Evolutionary conservation across 306 rosid species (phyloP), one percentile per base, ranked within the genome.

Genomic region (Parietaria judaica): DNA sequence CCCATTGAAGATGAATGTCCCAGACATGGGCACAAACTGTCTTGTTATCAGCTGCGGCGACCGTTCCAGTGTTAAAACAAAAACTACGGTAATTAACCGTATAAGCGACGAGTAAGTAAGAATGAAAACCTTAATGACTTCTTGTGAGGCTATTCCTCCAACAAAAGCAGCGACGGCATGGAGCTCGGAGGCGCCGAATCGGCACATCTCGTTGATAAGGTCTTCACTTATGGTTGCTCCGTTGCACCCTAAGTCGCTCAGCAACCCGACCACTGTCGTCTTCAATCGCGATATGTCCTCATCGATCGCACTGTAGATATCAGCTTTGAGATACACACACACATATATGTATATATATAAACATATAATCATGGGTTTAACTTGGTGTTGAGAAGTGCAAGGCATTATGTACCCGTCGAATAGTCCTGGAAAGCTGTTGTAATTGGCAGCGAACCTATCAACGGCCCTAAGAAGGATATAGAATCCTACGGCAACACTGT

Each of bases 101-200:
- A 37, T 3, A 52, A 17, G 56, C 16, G 36, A 56, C 16, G 36
- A 34, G 13, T 31, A 39, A 60, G 66, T 48, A 41, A 49, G 63
- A 73, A 60, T 38, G 1, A 61, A 67, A 57, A 88, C 99, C 96
- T 92, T 92, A 75, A 92, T 92, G 63, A 84, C 90, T 88, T 92
- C 99, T 75, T 92, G 96, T 0, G 99, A 92, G 54, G 96, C 95
- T 68, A 88, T 80, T 72, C 99, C 99, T 66, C 99, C 99, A 41
- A 84, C 72, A 78, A 92, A 86, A 66, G 99, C 96, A 76, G 99
- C 90, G 64, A 88, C 90, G 34, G 83, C 81, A 62, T 92, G 99
- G 60, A 92, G 95, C 79, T 92, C 95, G 0, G 99, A 81, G 34
- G 96, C 96, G 68, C 99, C 99, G 58, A 88, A 92, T 63, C 99